phyloP scores from a whole-genome alignment of 257 asterid species.

The Solanum bulbocastanum region DNA sequence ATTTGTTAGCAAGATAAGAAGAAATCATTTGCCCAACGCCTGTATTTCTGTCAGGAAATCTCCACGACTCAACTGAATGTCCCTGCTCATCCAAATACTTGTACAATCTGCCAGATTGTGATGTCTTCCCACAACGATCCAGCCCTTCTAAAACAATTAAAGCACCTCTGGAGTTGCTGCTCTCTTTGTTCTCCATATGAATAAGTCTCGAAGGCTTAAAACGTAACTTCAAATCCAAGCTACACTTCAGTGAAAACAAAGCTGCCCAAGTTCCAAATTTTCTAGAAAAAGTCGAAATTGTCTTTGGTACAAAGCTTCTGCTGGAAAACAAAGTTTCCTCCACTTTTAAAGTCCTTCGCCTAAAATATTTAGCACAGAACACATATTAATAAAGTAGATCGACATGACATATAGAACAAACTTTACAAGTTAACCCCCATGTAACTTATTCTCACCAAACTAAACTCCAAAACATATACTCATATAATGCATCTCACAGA shows the following conservation, averaged over 20 bases:
- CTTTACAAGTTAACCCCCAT: neutral
- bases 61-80: conserved; percentile 71
- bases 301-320: neutral
- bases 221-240: conserved; percentile 22
- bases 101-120: conserved; percentile 56
- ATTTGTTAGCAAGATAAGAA: conserved; percentile 66
- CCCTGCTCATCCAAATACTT: conserved; percentile 55
- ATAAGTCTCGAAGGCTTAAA: conserved; percentile 36
- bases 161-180: conserved; percentile 60
- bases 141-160: conserved; percentile 88
- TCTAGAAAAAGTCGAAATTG: conserved; percentile 9
- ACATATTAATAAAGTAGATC: neutral
- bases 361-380: neutral
- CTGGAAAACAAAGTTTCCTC: neutral
- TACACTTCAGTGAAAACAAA: conserved; percentile 11
- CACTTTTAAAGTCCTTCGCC: neutral
- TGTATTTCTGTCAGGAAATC: conserved; percentile 92
- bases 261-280: conserved; percentile 19
- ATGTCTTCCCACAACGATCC: conserved; percentile 90
- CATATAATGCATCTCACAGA: neutral
- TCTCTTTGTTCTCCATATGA: conserved; percentile 52
- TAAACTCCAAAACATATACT: neutral
- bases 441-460: neutral
- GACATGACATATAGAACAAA: neutral
- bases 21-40: conserved; percentile 94